phyloP scores from a whole-genome alignment of 2,329 filamentous ascomycete species.

The Fusarium sp. region DNA sequence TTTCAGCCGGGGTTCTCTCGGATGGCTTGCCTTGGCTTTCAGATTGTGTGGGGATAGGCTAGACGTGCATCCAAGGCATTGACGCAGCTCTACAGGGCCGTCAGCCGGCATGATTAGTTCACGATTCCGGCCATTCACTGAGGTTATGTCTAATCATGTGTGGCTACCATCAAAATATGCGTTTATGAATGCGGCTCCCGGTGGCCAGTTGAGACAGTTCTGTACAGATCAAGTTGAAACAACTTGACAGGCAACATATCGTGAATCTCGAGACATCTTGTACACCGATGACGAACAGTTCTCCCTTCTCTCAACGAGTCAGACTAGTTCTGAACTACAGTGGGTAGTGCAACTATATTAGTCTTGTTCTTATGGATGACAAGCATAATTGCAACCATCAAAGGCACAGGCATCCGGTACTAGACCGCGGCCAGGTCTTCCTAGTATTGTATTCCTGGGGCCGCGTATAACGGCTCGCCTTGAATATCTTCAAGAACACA shows the following conservation, averaged over 20 bases:
- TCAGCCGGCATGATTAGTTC: constrained; percentile 31
- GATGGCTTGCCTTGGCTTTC: constrained; percentile 37
- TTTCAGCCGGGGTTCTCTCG: constrained; percentile 25
- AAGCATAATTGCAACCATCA: constrained; percentile 34
- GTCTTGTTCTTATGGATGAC: constrained; percentile 28
- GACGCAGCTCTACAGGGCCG: constrained; percentile 50
- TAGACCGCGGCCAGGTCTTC: constrained; percentile 1
- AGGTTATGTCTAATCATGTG: constrained; percentile 5
- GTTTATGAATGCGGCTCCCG: constrained; percentile 16
- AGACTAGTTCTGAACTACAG: constrained; percentile 18
- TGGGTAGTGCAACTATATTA: constrained; percentile 9
- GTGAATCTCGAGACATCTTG: neutral
- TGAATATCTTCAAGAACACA: constrained; percentile 1
- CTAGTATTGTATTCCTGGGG: constrained; percentile 7
- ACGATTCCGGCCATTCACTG: constrained; percentile 15
- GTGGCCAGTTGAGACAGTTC: neutral
- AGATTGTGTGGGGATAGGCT: constrained; percentile 36
- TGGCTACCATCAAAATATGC: constrained; percentile 2
- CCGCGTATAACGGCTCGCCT: constrained; percentile 9
- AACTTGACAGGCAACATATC: neutral
- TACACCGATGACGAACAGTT: neutral
- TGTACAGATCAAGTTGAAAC: neutral
- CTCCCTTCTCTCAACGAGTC: neutral
- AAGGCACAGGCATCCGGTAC: constrained; percentile 1
- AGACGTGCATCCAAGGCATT: constrained; percentile 52